A percentile compares a stretch with the other conserved stretches of the same genome.
Evolutionary conservation across 2,329 filamentous ascomycete genomes (phyloP).

Genomic region (Beauveria australis): DNA sequence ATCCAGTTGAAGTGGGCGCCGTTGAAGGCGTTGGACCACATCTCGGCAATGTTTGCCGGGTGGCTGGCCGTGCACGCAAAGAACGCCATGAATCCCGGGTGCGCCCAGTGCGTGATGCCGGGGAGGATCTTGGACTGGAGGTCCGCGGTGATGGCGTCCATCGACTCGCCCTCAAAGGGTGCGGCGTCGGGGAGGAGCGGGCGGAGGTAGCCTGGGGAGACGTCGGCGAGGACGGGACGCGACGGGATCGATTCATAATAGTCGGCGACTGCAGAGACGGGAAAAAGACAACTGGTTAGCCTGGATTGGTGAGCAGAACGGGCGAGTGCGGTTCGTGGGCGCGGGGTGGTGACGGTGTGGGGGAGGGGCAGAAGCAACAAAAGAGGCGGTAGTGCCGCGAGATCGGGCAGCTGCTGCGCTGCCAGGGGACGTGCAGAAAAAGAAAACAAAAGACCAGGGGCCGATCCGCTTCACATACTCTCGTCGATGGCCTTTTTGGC

Average conservation of each 20-base stretch:
- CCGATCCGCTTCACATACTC: conserved; percentile 45
- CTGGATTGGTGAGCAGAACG: neutral
- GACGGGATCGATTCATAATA: conserved; percentile 72
- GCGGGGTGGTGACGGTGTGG: conserved; percentile 3
- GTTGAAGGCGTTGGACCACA: conserved; percentile 84
- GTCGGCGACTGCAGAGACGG: conserved; percentile 52
- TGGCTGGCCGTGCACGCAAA: conserved; percentile 78
- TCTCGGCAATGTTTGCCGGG: conserved; percentile 80
- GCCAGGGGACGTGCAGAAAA: neutral
- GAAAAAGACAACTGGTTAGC: too few relatives aligned
- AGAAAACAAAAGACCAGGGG: conserved; percentile 6
- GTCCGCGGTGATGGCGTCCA: conserved; percentile 73
- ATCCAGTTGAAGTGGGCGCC: conserved; percentile 97
- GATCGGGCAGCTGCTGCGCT: too few relatives aligned
- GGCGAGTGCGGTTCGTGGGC: neutral
- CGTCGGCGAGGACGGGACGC: conserved; percentile 64
- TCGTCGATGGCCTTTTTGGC: conserved; percentile 75
- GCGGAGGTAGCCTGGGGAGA: conserved; percentile 78
- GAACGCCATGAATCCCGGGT: conserved; percentile 92
- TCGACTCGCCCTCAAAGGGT: conserved; percentile 61
- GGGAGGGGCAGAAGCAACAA: neutral
- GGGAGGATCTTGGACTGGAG: conserved; percentile 82
- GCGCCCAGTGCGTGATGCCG: conserved; percentile 90
- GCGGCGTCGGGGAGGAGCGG: conserved; percentile 63
- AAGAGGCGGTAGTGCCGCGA: neutral